A percentile compares a stretch with the other conserved stretches of the same genome.
Conservation (phyloP, 106 monocot species). For the Xerophyta viscosa region DNA sequence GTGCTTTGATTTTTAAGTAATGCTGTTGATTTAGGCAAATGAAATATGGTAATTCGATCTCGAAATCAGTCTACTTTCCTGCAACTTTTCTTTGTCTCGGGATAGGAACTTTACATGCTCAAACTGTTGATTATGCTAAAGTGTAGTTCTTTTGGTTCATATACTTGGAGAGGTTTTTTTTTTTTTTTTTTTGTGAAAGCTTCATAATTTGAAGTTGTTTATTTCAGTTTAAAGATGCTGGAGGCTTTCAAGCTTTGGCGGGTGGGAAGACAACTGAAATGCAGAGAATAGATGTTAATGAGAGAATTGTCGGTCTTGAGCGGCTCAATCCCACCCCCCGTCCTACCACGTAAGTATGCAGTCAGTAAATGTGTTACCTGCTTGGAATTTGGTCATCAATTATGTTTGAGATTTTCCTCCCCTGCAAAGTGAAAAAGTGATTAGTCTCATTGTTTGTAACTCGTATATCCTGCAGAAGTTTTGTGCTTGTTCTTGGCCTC, state of each 20-base stretch:
- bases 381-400: background rate
- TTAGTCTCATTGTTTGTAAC: too few relatives aligned
- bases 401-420: background rate
- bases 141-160: too few relatives aligned
- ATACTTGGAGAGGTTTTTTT: background rate
- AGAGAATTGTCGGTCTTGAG: constrained; percentile 88
- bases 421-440: too few relatives aligned
- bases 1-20: too few relatives aligned
- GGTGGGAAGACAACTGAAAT: constrained; percentile 80
- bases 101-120: too few relatives aligned
- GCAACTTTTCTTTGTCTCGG: too few relatives aligned
- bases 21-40: too few relatives aligned
- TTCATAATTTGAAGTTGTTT: background rate
- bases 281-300: constrained; percentile 90
- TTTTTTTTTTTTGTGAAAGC: background rate
- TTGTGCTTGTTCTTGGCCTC: background rate
- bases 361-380: background rate
- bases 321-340: constrained; percentile 92
- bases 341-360: constrained; percentile 75
- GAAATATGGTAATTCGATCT: too few relatives aligned
- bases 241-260: constrained; percentile 82
- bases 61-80: too few relatives aligned
- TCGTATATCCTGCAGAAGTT: background rate
- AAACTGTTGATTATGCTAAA: too few relatives aligned
- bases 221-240: constrained; percentile 91